Conservation (phyloP, 805 yeast species). For the Pichia kluyveri region DNA sequence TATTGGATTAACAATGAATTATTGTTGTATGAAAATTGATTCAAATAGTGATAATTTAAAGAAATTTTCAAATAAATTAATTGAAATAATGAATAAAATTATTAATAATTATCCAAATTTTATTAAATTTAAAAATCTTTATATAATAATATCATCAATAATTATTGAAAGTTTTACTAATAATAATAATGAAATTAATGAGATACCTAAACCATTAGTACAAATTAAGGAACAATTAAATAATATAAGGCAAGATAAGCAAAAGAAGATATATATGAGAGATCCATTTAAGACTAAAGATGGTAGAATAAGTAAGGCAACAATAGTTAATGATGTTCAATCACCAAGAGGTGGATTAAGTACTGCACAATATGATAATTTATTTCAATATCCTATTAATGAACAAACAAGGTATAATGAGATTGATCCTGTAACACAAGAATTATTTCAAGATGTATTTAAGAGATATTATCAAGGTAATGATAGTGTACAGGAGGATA, state of each 20-base stretch:
- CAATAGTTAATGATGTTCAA: neutral
- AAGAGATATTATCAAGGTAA: conserved; percentile 16
- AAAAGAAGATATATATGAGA: neutral
- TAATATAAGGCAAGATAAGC: neutral
- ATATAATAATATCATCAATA: conserved; percentile 14
- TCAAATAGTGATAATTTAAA: conserved; percentile 9
- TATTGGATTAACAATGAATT: conserved; percentile 18
- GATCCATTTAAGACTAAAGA: neutral
- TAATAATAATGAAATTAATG: neutral
- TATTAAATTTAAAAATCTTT: conserved; percentile 13
- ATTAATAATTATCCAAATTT: conserved; percentile 11
- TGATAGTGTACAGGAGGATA: conserved; percentile 5
- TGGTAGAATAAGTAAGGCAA: neutral
- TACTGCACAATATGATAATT: too few species aligned
- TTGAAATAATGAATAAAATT: conserved; percentile 14
- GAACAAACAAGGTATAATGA: too few species aligned
- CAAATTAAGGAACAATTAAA: neutral
- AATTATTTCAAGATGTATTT: conserved; percentile 18
- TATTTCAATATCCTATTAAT: too few species aligned
- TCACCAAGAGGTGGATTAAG: neutral
- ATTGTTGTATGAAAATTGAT: conserved; percentile 19
- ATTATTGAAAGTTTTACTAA: conserved; percentile 11
- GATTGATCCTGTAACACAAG: conserved; percentile 12
- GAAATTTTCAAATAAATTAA: conserved; percentile 9
- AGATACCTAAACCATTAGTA: conserved; percentile 1